Conservation (phyloP, 2,329 filamentous ascomycete genomes). For the Alternaria atra region DNA sequence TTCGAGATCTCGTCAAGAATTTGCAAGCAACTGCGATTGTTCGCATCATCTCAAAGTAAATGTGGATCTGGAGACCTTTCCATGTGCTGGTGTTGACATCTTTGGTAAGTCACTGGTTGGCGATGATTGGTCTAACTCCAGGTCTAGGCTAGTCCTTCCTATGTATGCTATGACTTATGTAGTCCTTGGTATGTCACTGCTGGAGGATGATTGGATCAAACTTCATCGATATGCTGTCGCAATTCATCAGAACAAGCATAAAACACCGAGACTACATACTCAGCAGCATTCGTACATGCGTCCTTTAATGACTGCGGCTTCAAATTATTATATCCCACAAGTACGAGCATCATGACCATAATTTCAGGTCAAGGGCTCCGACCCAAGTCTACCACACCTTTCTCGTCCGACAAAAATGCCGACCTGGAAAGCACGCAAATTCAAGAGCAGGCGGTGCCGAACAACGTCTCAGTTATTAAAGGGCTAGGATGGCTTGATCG, state of each 20-base stretch:
- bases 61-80: not conserved
- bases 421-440: constrained; percentile 5
- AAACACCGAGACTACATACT: not conserved
- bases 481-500: constrained; percentile 38
- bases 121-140: not conserved
- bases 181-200: not conserved
- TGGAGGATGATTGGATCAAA: not conserved
- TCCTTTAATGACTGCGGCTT: not conserved
- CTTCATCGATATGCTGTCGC: not conserved
- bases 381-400: not conserved
- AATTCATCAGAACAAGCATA: no score
- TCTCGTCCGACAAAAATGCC: not conserved
- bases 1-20: not conserved
- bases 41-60: not conserved
- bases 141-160: no score
- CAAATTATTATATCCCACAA: not conserved
- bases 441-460: not conserved
- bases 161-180: not conserved
- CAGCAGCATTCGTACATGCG: not conserved
- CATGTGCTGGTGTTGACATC: not conserved
- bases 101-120: not conserved
- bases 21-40: not conserved
- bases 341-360: not conserved
- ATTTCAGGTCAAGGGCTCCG: not conserved
- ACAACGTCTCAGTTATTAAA: constrained; percentile 34